Percentiles rank a stretch among this genome's conserved stretches.
These are phyloP conservation scores for Periconia macrospinosa DNA, from an alignment of 2,329 filamentous ascomycete genomes.

Conservation along the genomic window DNA sequence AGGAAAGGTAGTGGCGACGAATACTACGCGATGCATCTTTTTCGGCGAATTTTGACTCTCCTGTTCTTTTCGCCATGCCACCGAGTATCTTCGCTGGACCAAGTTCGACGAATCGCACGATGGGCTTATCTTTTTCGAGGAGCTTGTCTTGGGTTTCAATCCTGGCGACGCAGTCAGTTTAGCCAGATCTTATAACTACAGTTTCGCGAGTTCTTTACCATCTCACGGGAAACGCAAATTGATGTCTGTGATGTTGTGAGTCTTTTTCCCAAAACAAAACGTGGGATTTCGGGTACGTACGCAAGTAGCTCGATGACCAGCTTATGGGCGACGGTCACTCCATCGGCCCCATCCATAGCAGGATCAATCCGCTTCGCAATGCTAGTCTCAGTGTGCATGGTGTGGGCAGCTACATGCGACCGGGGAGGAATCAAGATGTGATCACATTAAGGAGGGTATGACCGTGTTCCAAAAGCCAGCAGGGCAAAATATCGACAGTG, in stretches of 20 bases:
- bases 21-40: slow-evolving; percentile 97
- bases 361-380: no score
- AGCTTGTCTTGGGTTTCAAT: slow-evolving; percentile 99
- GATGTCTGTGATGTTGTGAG: slow-evolving; percentile 51
- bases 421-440: background rate
- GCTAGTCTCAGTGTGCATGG: slow-evolving; percentile 87
- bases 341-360: slow-evolving; percentile 39
- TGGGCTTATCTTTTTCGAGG: slow-evolving; percentile 82
- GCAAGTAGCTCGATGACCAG: slow-evolving; percentile 97
- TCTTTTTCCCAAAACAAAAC: no score
- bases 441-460: slow-evolving; percentile 3
- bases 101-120: slow-evolving; percentile 96
- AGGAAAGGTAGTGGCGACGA: slow-evolving; percentile 96
- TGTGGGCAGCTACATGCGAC: slow-evolving; percentile 35
- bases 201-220: slow-evolving; percentile 55
- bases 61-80: slow-evolving; percentile 93
- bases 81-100: slow-evolving; percentile 95
- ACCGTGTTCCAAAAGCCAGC: slow-evolving; percentile 88
- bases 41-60: slow-evolving; percentile 96
- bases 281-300: slow-evolving; percentile 44
- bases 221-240: slow-evolving; percentile 97
- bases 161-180: no score
- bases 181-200: no score
- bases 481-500: slow-evolving; percentile 81
- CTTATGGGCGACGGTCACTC: slow-evolving; percentile 98